Evolutionary conservation across 2,329 filamentous ascomycete genomes (phyloP).

Genomic region (Aspergillus uvarum): DNA sequence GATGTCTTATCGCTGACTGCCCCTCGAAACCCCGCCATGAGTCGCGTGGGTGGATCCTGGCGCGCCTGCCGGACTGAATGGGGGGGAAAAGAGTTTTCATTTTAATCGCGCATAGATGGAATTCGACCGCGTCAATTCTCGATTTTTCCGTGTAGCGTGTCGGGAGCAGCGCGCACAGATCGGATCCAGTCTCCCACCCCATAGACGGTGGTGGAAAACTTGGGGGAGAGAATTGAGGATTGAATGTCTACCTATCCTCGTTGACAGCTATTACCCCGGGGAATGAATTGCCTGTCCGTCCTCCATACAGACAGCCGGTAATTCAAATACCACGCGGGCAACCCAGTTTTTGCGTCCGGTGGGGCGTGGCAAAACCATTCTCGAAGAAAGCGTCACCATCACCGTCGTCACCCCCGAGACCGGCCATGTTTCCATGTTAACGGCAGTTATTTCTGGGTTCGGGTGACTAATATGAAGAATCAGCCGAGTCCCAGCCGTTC

Average conservation of each 20-base stretch:
- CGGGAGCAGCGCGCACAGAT: neutral
- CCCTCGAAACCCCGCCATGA: constrained; percentile 26
- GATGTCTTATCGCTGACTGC: constrained; percentile 20
- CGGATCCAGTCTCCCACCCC: neutral
- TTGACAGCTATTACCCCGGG: neutral
- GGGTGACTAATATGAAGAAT: constrained; percentile 5
- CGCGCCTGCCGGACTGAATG: constrained; percentile 23
- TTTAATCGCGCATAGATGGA: constrained; percentile 7
- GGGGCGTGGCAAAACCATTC: constrained; percentile 37
- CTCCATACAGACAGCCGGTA: constrained; percentile 2
- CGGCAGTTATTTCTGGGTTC: constrained; percentile 12
- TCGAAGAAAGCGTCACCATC: constrained; percentile 26
- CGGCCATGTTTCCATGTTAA: constrained; percentile 20
- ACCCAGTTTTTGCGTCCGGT: constrained; percentile 11
- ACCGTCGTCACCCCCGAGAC: constrained; percentile 21
- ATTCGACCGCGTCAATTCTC: neutral
- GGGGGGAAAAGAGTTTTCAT: neutral
- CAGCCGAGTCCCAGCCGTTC: neutral
- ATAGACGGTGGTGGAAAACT: neutral
- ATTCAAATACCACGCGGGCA: neutral
- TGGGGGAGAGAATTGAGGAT: neutral
- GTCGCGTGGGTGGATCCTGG: constrained; percentile 24
- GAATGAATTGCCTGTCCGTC: neutral
- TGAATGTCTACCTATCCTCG: neutral
- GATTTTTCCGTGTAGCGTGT: neutral